Evolutionary conservation across 2,329 filamentous ascomycete species (phyloP), one percentile per base, ranked within the genome.

Genomic region (Ilyonectria robusta): DNA sequence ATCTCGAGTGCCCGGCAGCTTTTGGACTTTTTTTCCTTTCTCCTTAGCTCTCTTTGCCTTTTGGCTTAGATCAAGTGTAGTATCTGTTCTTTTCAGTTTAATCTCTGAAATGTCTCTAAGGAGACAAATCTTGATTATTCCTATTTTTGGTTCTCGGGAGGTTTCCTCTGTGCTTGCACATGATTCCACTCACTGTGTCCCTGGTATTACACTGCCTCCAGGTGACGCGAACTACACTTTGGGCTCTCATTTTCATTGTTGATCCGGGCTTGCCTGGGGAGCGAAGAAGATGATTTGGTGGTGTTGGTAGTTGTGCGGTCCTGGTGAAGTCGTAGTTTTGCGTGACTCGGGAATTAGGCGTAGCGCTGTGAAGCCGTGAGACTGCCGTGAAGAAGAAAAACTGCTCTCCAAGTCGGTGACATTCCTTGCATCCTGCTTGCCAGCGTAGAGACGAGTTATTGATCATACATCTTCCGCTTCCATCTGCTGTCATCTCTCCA

Each of bases 51-150:
- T 81, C 80, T 81, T 81, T 81, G 80, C 80, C 84, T 85, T 86
- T 86, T 89, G 87, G 89, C 89, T 93, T 92, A 93, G 92, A 94
- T 94, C 92, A 94, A 93, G 91, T 94, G 91, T 93, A 94, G 92
- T 94, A 94, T 93, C 91, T 94, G 92, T 94, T 94, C 92, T 94
- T 94, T 93, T 93, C 91, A 95, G 93, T 94, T 94, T 95, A 94
- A 94, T 94, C 91, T 92, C 92, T 94, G 92, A 92, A 93, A 94
- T 87, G 87, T 85, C 85, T 86, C 90, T 89, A 92, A 84, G 86
- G 89, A 86, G 85, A 84, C 86, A 86, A 89, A 88, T 87, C 86
- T 86, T 89, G 91, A 93, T 95, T 94, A 93, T 89, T 89, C 91
- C 86, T 87, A 94, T 95, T 82, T 82, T 82, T 82, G 79, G 72